Conservation (phyloP, 495 filamentous ascomycete species). For the Penicillium coprophilum region DNA sequence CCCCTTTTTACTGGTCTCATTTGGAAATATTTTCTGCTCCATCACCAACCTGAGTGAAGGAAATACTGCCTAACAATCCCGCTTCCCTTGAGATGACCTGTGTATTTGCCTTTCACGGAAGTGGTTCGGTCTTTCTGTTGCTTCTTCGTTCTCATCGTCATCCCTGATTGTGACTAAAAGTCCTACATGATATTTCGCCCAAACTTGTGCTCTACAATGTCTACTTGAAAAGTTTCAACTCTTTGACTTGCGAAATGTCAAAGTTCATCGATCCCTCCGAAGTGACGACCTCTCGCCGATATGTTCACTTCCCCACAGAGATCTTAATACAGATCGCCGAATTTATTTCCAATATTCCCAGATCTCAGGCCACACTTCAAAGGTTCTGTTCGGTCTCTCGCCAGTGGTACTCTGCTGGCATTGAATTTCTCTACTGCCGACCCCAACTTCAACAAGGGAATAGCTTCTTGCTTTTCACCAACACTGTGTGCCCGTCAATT, state of each 20-base stretch:
- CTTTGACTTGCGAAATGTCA: neutral
- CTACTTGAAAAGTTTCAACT: no score
- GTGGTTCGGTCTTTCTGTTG: neutral
- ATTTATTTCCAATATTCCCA: conserved; percentile 17
- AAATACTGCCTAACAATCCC: neutral
- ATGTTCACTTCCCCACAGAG: conserved; percentile 47
- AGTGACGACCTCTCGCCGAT: neutral
- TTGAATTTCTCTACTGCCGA: conserved; percentile 55
- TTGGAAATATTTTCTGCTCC: neutral
- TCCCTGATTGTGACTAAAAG: neutral
- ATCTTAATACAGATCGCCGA: conserved; percentile 50
- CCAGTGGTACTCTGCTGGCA: conserved; percentile 62
- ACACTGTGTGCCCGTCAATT: conserved; percentile 62
- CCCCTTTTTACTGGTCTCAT: neutral
- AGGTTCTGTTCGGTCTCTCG: conserved; percentile 58
- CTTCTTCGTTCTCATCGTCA: neutral
- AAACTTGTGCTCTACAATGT: neutral
- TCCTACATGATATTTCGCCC: neutral
- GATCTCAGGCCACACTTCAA: conserved; percentile 44
- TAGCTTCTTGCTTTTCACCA: conserved; percentile 59
- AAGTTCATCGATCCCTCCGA: neutral
- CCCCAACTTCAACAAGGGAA: conserved; percentile 49
- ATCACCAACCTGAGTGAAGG: neutral
- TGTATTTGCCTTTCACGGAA: neutral
- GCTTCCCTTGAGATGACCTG: neutral